Base-by-base conservation (phyloP, 1,284 basidiomycete genomes). In the Malassezia brasiliensis region DNA sequence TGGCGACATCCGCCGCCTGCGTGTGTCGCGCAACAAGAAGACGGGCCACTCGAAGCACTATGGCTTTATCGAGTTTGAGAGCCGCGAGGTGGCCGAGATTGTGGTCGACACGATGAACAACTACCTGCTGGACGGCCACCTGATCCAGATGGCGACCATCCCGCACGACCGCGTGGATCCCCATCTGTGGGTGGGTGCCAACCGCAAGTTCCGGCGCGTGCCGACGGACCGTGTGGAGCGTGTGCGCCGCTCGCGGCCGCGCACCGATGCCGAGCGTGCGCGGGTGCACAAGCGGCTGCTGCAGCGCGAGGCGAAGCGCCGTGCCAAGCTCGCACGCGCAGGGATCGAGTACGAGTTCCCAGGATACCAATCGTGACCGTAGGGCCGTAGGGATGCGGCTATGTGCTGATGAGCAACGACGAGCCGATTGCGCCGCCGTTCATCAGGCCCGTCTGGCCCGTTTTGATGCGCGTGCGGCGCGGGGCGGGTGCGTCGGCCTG, bases 51-150 rank as follows among this genome's bases (percentile, higher is more conserved):
- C 90, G 32, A 96, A 94, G 77, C 93, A 96, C 77, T 98, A 96
- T 76, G 93, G 83, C 2, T 98, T 96, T 78, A 81, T 99, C 70
- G 93, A 98, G 77, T 94, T 99, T 75, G 83, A 85, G 56, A 90
- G 88, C 35, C 80, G 82, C 14, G 82, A 87, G 1, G 91, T 98
- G 40, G 91, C 93, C 0, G 78, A 88, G 71, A 96, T 99, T 61
- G 94, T 96, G 10, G 86, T 87, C 6, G 94, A 98, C 71, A 98
- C 94, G 42, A 96, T 98, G 93, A 83, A 99, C 81, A 96, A 96
- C 78, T 99, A 96, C 76, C 82, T 99, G 30, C 80, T 99, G 63
- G 83, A 87, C 80, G 91, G 91, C 3, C 89, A 94, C 68, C 84
- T 99, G 62, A 80, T 99, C 46, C 83, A 83, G 58, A 96, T 93